These are phyloP conservation scores for Phyllosticta citribraziliensis DNA, from an alignment of 2,329 filamentous ascomycete species.

Conservation along the genomic window DNA sequence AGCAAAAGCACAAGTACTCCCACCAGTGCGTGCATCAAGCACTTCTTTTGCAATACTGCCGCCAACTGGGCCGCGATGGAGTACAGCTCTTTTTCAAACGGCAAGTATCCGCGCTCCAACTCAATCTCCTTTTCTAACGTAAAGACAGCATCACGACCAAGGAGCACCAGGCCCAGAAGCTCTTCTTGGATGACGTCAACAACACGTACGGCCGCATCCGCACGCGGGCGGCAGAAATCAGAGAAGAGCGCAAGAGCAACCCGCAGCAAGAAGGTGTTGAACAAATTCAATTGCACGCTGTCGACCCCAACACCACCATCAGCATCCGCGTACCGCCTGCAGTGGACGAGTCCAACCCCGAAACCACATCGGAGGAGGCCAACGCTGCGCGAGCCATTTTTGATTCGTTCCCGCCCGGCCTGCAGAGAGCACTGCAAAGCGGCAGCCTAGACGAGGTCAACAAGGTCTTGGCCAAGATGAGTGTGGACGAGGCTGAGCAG, in stretches of 20 bases:
- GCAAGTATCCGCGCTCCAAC: constrained; percentile 18
- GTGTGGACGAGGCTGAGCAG: constrained; percentile 76
- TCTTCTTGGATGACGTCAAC: constrained; percentile 90
- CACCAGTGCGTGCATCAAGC: constrained; percentile 89
- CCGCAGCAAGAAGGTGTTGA: constrained; percentile 61
- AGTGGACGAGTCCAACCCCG: constrained; percentile 24
- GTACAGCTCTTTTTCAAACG: constrained; percentile 93
- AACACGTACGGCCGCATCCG: constrained; percentile 78
- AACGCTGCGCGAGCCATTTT: constrained; percentile 67
- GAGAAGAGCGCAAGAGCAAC: constrained; percentile 43
- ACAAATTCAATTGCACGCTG: constrained; percentile 94
- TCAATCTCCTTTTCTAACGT: not conserved
- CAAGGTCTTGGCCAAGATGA: constrained; percentile 79
- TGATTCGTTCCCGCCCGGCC: constrained; percentile 69
- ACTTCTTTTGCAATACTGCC: constrained; percentile 87
- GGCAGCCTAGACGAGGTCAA: constrained; percentile 85
- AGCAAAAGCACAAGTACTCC: constrained; percentile 64
- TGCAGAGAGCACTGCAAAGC: constrained; percentile 75
- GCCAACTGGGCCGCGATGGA: constrained; percentile 77
- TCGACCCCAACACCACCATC: constrained; percentile 80
- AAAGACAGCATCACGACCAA: constrained; percentile 60
- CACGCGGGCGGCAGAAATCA: constrained; percentile 64
- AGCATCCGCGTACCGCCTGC: constrained; percentile 71
- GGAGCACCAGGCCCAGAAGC: constrained; percentile 78
- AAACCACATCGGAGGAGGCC: constrained; percentile 32